Evolutionary conservation across 1,284 basidiomycete species (phyloP).

Genomic region (Wolfiporia cocos): DNA sequence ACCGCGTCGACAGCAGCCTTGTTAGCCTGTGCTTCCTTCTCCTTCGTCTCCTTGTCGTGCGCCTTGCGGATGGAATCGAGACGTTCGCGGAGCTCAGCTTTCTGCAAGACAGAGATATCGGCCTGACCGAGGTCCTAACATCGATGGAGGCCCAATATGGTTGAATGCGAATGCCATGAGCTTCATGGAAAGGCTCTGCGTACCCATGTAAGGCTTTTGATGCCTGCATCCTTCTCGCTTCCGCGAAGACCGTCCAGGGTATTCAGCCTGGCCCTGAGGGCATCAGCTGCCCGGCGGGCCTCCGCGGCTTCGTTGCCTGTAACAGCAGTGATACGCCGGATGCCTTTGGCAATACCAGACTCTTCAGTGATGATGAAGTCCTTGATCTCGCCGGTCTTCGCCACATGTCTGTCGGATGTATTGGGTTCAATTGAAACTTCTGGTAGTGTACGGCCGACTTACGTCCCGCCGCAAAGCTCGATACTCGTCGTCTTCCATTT

Average conservation of each 20-base stretch:
- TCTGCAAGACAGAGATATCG: conserved; percentile 84
- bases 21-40: conserved; percentile 70
- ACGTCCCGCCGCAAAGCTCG: conserved; percentile 99
- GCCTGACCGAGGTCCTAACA: conserved; percentile 81
- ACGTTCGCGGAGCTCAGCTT: conserved; percentile 76
- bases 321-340: conserved; percentile 90
- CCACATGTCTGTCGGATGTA: conserved; percentile 65
- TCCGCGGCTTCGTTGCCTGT: conserved; percentile 92
- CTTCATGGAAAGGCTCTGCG: conserved; percentile 23
- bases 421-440: background rate
- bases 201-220: conserved; percentile 81
- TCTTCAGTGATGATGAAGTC: conserved; percentile 94
- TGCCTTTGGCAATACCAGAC: conserved; percentile 96
- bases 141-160: background rate
- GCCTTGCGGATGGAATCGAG: conserved; percentile 72
- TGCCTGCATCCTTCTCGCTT: conserved; percentile 78
- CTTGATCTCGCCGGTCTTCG: conserved; percentile 94
- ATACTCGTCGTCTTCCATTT: conserved; percentile 90
- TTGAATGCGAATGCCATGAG: background rate
- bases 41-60: conserved; percentile 84
- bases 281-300: conserved; percentile 68
- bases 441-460: conserved; percentile 28
- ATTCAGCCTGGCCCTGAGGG: conserved; percentile 61
- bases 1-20: conserved; percentile 76
- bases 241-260: conserved; percentile 61